Base-by-base conservation (phyloP, 163 green algal species). In the Prototheca wickerhamii region DNA sequence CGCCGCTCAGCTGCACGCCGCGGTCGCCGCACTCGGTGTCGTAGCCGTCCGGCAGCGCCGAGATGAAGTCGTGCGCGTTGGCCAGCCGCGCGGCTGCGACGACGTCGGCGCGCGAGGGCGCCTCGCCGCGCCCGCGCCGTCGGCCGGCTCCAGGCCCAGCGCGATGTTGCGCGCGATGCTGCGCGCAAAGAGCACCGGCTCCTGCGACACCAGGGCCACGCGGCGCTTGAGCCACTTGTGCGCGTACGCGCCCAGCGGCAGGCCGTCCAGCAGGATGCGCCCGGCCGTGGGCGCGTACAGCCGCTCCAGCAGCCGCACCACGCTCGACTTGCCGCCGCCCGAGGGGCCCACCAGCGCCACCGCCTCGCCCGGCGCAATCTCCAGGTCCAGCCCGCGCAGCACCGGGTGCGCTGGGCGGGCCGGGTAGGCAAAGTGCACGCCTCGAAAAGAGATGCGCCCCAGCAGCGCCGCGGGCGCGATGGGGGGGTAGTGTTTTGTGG, bases 341-440 rank as follows among this genome's bases (percentile, higher is more conserved):
- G 70, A 86, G 55, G 83, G 80, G 0, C 90, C 90, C 65, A 97
- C 90, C 37, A 97, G 75, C 2, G 90, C 90, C 25, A 96, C 80
- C 25, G 89, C 82, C 78, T 78, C 72, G 66, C 86, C 86, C 33
- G 86, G 81, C 12, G 78, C 69, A 29, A 89, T 66, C 1, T 56
- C 54, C 29, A 93, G 51, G 63, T 30, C 78, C 7, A 95, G 66
- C 1, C 73, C 69, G 31, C 74, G 74, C 3, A 94, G 78, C 58
- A 93, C 87, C 15, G 32, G 65, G 3, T 61, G 15, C 18, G 72
- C 29, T 17, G 87, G 88, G 2, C 89, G 76, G 0, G 83, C 67
- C 10, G 89, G 89, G 76, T 96, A 96, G 33, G 61, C 20, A 63
- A 96, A 95, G 5, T 51, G 12, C 20, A 96, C 81, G 50, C 76